Base-by-base conservation (phyloP, 2,329 filamentous ascomycete genomes). In the Rhinocladiella similis region DNA sequence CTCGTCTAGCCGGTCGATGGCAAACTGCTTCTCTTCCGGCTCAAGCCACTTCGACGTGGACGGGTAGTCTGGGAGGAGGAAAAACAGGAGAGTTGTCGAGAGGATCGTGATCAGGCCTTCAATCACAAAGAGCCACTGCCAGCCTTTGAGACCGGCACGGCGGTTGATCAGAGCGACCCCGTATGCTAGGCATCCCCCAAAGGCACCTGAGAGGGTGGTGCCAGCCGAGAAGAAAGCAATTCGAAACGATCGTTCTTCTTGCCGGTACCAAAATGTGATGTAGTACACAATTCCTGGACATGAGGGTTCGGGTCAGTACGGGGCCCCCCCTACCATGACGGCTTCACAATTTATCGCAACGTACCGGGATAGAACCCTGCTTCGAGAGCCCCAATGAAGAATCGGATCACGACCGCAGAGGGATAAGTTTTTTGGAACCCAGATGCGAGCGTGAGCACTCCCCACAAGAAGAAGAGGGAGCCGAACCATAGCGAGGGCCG, bases 181-280 rank as follows among this genome's bases (percentile, higher is more conserved):
- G 56, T 80, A 84, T 1, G 83, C 83, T 65, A 76, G 77, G 10
- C 78, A 73, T 2, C 80, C 80, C 1, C 80, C 79, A 63, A 83
- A 82, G 0, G 77, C 78, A 36, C 70, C 77, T 62, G 69, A 80
- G 63, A 75, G 80, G 69, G 80, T 82, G 18, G 69, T 83, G 72
- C 73, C 83, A 68, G 66, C 80, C 41, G 80, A 68, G 64, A 78
- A 73, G 60, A 80, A 75, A 0, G 80, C 79, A 67, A 88, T 80
- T 7, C 83, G 81, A 65, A 83, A 79, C 1, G 77, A 80, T 20
- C 80, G 74, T 66, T 85, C 82, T 3, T 80, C 76, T 3, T 76
- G 73, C 13, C 79, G 76, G 63, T 83, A 83, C 73, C 81, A 82
- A 61, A 82, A 82, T 2, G 77, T 77, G 4, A 79, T 63, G 59